Evolutionary conservation across 2,329 filamentous ascomycete genomes (phyloP), one percentile per base, ranked within the genome.

Genomic region (Pseudocercospora pini-densiflorae): DNA sequence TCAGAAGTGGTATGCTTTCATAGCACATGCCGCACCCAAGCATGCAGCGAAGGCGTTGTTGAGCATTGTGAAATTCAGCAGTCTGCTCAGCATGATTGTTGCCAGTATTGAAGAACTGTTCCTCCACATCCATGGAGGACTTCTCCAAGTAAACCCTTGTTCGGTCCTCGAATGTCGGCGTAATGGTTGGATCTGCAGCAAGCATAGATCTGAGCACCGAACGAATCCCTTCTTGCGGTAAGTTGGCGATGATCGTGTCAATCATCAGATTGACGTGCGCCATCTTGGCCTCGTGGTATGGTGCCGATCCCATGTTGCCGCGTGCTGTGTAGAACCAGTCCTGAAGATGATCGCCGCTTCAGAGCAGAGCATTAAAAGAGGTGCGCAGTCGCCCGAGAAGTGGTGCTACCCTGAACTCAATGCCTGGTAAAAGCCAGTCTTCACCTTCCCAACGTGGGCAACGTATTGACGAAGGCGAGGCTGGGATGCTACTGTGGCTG

Each of bases 201-300:
- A 70, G 61, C 64, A 70, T 66, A 6, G 66, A 63, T 33, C 68
- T 24, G n/a, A 70, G 29, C 4, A 70, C 64, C 10, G 66, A 62
- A 6, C 68, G 62, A 9, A 70, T 40, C 45, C 63, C 66, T 19
- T 67, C 64, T 54, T 63, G 59, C 1, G 68, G 64, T 12, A 70
- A 19, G 36, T 65, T 65, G 43, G 66, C 67, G 27, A 68, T 63
- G 40, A 70, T 63, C 8, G 68, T 69, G 24, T 70, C 68, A 14
- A 63, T 60, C 68, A 70, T 70, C 55, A 70, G 57, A 33, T 70
- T 70, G 59, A 70, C 68, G 49, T 70, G 68, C 14, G 68, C 66
- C 66, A 68, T 68, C 27, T 68, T 70, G 45, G 57, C 58, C 14
- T 63, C 59, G 7, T 19, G 19, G 14, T 61, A n/a, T 21, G 49